Conservation (phyloP, 2,329 filamentous ascomycete species). For the Aureobasidium namibiae region DNA sequence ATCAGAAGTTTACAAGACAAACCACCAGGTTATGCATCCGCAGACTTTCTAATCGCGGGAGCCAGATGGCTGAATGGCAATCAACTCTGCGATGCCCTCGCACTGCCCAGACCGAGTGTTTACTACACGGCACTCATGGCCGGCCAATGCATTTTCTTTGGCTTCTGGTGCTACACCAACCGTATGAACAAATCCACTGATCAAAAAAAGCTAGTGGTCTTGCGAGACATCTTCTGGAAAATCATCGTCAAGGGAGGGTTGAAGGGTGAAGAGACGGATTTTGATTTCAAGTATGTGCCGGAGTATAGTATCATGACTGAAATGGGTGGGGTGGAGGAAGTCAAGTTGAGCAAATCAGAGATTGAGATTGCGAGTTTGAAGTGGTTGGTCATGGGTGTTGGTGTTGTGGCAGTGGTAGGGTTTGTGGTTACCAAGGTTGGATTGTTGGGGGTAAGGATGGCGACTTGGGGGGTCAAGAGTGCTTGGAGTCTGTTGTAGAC, state of each 20-base stretch:
- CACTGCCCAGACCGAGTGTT: constrained; percentile 45
- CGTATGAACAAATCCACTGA: constrained; percentile 43
- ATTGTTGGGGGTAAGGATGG: not conserved
- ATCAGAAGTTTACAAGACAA: constrained; percentile 58
- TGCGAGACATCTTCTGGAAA: constrained; percentile 48
- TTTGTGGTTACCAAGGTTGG: constrained; percentile 18
- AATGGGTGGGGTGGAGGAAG: constrained; percentile 35
- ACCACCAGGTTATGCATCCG: constrained; percentile 57
- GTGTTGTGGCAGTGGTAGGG: constrained; percentile 21
- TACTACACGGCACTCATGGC: constrained; percentile 55
- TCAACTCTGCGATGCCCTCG: constrained; percentile 52
- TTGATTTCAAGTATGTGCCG: constrained; percentile 65
- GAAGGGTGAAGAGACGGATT: constrained; percentile 51
- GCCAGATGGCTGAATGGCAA: constrained; percentile 63
- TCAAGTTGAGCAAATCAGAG: constrained; percentile 28
- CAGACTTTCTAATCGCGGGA: constrained; percentile 59
- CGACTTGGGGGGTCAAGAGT: not conserved
- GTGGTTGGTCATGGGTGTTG: constrained; percentile 35
- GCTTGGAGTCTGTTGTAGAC: not conserved
- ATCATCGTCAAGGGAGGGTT: constrained; percentile 59
- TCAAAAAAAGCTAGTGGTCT: constrained; percentile 42
- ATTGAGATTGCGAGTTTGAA: constrained; percentile 42
- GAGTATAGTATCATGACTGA: constrained; percentile 43
- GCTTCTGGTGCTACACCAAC: constrained; percentile 45
- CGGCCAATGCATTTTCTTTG: constrained; percentile 61